Evolutionary conservation across 192 early-diverging fungal genomes (phyloP).

Genomic region (Chytriomyces confervae): DNA sequence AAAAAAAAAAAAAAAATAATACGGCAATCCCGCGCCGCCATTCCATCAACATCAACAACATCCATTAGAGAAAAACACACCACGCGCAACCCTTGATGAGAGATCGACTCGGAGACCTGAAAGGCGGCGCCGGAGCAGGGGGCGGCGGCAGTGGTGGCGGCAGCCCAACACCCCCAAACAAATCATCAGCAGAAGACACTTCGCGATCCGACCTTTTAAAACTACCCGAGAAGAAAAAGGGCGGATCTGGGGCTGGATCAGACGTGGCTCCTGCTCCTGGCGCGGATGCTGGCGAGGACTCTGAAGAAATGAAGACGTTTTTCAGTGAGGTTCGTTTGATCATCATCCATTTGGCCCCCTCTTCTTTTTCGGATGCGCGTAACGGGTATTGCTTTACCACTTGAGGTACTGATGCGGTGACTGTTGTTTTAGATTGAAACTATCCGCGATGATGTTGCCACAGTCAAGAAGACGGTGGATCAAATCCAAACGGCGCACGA

Average conservation of each 20-base stretch:
- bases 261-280: conserved; percentile 1
- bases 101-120: conserved; percentile 22
- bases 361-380: conserved; percentile 24
- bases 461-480: conserved; percentile 47
- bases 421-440: conserved; percentile 39
- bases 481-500: conserved; percentile 55
- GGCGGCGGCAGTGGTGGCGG: neutral
- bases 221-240: neutral
- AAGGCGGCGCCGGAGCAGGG: conserved; percentile 2
- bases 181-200: neutral
- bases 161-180: neutral
- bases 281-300: conserved; percentile 31
- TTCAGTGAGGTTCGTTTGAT: conserved; percentile 48
- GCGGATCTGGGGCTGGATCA: neutral
- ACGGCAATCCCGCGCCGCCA: neutral
- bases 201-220: neutral
- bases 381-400: neutral
- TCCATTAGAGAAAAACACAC: neutral
- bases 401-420: neutral
- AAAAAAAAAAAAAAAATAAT: conserved; percentile 10
- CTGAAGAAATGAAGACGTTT: conserved; percentile 51
- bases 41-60: neutral
- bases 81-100: neutral
- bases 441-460: conserved; percentile 50
- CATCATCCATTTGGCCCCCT: neutral